A percentile compares a stretch with the other conserved stretches of the same genome.
phyloP scores from a whole-genome alignment of 2,329 filamentous ascomycete genomes.

The Ophiosphaerella herpotricha region DNA sequence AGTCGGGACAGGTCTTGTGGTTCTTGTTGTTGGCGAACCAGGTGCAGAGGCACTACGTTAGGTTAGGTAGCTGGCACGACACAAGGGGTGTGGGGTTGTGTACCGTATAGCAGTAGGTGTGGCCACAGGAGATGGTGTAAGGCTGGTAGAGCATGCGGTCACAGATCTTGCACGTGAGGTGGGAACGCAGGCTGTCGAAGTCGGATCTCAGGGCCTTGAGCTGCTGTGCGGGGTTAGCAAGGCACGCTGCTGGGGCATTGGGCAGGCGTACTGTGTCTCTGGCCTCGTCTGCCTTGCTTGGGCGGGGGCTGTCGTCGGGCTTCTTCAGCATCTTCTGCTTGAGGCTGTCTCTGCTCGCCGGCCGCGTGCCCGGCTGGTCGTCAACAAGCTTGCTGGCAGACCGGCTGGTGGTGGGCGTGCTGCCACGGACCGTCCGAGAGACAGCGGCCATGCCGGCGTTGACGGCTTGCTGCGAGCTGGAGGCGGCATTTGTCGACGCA shows the following conservation, averaged over 20 bases:
- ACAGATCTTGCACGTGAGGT: constrained; percentile 71
- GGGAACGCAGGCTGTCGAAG: constrained; percentile 63
- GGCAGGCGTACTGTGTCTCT: constrained; percentile 1
- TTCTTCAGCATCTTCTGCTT: constrained; percentile 44
- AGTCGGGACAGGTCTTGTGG: constrained; percentile 72
- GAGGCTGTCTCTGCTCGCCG: constrained; percentile 47
- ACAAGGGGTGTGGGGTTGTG: constrained; percentile 31
- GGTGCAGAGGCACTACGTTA: constrained; percentile 58
- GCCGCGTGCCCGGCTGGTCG: constrained; percentile 34
- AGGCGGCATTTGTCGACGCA: constrained; percentile 23
- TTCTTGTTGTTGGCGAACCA: constrained; percentile 59
- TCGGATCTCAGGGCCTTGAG: constrained; percentile 52
- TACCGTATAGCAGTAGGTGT: constrained; percentile 73
- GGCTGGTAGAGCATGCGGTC: constrained; percentile 71
- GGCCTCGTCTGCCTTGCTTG: constrained; percentile 45
- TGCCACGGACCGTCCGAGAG: constrained; percentile 28
- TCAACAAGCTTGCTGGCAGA: constrained; percentile 37
- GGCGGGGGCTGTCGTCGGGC: constrained; percentile 35
- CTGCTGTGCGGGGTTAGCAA: constrained; percentile 41
- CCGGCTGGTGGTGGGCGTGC: constrained; percentile 33
- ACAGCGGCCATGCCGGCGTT: constrained; percentile 29
- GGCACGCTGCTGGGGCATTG: constrained; percentile 11
- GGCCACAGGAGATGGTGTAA: constrained; percentile 69
- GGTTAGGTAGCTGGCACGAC: constrained; percentile 22
- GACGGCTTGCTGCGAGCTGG: constrained; percentile 23